phyloP scores from a whole-genome alignment of 2,329 filamentous ascomycete genomes.

The Chrysosporium keratinophilum region DNA sequence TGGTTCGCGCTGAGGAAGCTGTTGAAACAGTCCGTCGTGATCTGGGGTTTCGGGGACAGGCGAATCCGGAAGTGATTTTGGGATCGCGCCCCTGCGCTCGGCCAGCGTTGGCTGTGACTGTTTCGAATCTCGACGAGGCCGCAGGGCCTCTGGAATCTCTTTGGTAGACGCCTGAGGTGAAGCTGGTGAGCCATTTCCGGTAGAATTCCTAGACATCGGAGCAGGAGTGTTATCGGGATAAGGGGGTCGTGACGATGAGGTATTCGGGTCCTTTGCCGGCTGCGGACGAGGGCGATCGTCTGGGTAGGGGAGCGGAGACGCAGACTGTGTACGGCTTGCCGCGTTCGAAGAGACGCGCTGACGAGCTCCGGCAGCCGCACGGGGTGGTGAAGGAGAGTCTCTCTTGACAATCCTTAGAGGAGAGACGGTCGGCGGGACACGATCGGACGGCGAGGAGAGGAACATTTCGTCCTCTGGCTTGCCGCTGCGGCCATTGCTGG shows the following conservation, averaged over 20 bases:
- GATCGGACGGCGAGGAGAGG: slow-evolving; percentile 44
- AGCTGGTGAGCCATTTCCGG: slow-evolving; percentile 23
- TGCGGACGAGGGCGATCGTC: slow-evolving; percentile 46
- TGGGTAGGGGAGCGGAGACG: slow-evolving; percentile 63
- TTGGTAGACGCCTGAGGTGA: slow-evolving; percentile 23
- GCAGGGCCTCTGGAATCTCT: slow-evolving; percentile 34
- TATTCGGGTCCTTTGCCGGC: slow-evolving; percentile 26
- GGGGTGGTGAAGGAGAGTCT: slow-evolving; percentile 50
- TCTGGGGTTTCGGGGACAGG: slow-evolving; percentile 66
- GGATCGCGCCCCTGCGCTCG: slow-evolving; percentile 62
- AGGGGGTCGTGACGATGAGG: slow-evolving; percentile 26
- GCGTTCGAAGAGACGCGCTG: slow-evolving; percentile 21
- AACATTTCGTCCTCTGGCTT: slow-evolving; percentile 60
- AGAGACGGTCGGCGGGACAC: slow-evolving; percentile 67
- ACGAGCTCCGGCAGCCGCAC: slow-evolving; percentile 20
- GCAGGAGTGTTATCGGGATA: slow-evolving; percentile 26
- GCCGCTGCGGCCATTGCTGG: slow-evolving; percentile 7
- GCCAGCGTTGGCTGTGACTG: slow-evolving; percentile 54
- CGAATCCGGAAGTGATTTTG: slow-evolving; percentile 74
- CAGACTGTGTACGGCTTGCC: slow-evolving; percentile 51
- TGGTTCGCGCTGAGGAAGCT: slow-evolving; percentile 39
- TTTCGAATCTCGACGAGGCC: slow-evolving; percentile 43
- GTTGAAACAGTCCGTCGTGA: slow-evolving; percentile 69
- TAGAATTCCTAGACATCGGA: slow-evolving; percentile 15
- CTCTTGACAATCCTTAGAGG: slow-evolving; percentile 79